Evolutionary conservation across 192 early-diverging fungal species (phyloP).

Genomic region (Mortierella hygrophila): DNA sequence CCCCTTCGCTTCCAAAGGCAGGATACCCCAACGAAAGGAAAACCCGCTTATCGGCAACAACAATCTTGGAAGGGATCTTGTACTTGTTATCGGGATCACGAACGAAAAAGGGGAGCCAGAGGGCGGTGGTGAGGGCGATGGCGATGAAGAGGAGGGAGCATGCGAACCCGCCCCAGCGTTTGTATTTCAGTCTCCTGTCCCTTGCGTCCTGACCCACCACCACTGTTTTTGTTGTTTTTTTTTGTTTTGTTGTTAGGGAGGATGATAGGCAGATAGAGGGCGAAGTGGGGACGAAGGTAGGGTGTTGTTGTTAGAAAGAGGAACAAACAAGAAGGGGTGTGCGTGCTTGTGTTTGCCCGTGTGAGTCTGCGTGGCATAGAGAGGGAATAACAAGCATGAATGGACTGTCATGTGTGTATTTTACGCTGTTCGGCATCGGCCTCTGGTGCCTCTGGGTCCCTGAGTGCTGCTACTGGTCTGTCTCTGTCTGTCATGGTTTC

Average conservation of each 20-base stretch:
- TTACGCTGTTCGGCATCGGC: background rate
- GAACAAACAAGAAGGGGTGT: no score
- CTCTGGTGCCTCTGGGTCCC: background rate
- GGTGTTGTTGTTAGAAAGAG: no score
- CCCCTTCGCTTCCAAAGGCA: background rate
- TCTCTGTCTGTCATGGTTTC: background rate
- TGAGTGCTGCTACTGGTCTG: background rate
- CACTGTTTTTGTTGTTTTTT: background rate
- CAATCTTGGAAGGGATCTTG: background rate
- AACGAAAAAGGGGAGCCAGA: background rate
- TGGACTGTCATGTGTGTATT: background rate
- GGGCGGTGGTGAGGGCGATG: background rate
- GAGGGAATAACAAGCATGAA: background rate
- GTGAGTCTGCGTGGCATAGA: background rate
- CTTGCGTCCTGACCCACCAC: conserved; percentile 2
- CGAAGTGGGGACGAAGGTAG: no score
- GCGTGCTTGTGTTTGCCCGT: no score
- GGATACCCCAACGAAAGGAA: background rate
- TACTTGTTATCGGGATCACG: background rate
- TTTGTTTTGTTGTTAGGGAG: background rate
- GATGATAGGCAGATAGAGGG: background rate
- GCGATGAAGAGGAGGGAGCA: background rate
- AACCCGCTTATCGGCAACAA: background rate
- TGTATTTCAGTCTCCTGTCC: background rate
- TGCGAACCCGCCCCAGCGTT: background rate